Evolutionary conservation across 495 filamentous ascomycete species (phyloP).

Genomic region (Poronia punctata): DNA sequence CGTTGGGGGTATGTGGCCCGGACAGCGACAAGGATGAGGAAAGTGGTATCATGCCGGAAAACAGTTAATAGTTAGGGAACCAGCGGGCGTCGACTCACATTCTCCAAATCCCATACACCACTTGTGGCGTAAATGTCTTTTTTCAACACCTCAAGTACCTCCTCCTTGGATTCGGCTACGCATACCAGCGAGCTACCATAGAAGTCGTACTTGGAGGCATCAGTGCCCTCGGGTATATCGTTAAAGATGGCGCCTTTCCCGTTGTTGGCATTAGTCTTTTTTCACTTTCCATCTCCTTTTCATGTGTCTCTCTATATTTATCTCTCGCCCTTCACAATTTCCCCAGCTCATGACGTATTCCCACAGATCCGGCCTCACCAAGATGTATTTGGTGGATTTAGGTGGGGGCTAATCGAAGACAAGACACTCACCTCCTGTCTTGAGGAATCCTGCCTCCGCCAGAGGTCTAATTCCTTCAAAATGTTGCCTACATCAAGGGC

Average conservation of each 20-base stretch:
- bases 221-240: constrained; percentile 54
- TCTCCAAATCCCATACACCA: constrained; percentile 82
- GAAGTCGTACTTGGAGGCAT: constrained; percentile 52
- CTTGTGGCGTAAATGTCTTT: constrained; percentile 62
- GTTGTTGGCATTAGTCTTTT: not conserved
- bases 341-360: not conserved
- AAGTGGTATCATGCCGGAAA: no score
- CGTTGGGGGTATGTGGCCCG: no score
- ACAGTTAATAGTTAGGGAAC: not conserved
- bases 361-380: not conserved
- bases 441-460: constrained; percentile 40
- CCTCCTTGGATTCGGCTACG: constrained; percentile 57
- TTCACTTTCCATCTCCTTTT: not conserved
- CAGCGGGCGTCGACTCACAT: constrained; percentile 37
- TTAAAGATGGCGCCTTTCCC: constrained; percentile 61
- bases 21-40: no score
- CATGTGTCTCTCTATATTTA: not conserved
- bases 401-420: not conserved
- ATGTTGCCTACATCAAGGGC: constrained; percentile 42
- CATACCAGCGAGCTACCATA: constrained; percentile 63
- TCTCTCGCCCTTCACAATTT: not conserved
- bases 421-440: constrained; percentile 48
- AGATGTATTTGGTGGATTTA: not conserved
- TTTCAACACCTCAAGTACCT: constrained; percentile 57
- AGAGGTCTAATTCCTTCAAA: constrained; percentile 41